Conservation (phyloP, 257 asterid species). For the Jacaranda mimosifolia region DNA sequence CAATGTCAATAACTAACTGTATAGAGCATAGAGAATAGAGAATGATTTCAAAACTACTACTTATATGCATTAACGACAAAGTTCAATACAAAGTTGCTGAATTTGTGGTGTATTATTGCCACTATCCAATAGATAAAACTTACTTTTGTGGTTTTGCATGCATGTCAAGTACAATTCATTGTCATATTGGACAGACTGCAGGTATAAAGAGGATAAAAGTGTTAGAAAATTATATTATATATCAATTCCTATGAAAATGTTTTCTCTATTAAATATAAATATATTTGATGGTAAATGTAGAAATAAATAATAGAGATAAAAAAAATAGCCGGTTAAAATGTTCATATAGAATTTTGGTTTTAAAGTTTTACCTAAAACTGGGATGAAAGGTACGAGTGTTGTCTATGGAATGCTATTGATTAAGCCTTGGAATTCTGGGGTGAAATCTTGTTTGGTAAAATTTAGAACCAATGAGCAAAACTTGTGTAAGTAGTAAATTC, state of each 20-base stretch:
- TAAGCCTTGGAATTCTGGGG: not conserved
- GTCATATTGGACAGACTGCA: conserved; percentile 60
- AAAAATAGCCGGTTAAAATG: too few species aligned
- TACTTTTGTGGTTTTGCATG: conserved; percentile 55
- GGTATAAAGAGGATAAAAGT: not conserved
- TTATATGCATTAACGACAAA: conserved; percentile 53
- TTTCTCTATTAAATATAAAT: not conserved
- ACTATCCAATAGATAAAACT: conserved; percentile 43
- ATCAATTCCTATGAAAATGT: not conserved
- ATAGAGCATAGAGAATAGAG: not conserved
- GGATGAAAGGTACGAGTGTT: too few species aligned
- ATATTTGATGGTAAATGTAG: too few species aligned
- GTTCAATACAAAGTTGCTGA: conserved; percentile 67
- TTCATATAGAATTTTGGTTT: too few species aligned
- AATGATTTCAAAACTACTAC: not conserved
- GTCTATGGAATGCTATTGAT: too few species aligned
- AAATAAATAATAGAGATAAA: too few species aligned
- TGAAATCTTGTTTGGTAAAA: not conserved
- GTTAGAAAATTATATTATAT: not conserved
- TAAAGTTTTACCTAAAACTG: too few species aligned
- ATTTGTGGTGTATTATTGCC: conserved; percentile 44
- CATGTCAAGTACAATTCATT: conserved; percentile 71
- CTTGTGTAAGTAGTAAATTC: not conserved
- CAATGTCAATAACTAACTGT: not conserved
- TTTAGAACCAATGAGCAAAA: not conserved